Percentiles rank a stretch among this genome's conserved stretches.
phyloP scores from a whole-genome alignment of 2,329 filamentous ascomycete species.

The Aspergillus tubingensis region DNA sequence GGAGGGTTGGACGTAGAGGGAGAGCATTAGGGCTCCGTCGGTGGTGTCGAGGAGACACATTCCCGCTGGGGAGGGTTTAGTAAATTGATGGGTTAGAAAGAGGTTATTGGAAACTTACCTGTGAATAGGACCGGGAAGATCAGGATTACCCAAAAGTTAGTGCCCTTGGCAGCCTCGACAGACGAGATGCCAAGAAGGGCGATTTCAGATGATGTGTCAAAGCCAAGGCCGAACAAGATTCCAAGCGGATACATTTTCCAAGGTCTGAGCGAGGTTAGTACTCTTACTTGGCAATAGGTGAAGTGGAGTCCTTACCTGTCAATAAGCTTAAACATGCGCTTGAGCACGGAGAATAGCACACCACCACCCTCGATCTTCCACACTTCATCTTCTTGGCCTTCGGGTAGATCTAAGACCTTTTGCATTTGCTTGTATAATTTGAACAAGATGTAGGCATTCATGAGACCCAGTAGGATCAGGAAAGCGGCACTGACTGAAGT shows the following conservation, averaged over 20 bases:
- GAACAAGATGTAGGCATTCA: conserved; percentile 84
- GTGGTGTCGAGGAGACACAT: conserved; percentile 95
- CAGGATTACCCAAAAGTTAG: conserved; percentile 89
- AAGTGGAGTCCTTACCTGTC: conserved; percentile 44
- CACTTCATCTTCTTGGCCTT: conserved; percentile 51
- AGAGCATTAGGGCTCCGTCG: conserved; percentile 94
- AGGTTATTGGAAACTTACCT: conserved; percentile 49
- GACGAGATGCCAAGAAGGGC: conserved; percentile 87
- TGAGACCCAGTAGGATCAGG: conserved; percentile 75
- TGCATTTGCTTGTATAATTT: conserved; percentile 71
- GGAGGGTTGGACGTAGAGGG: conserved; percentile 70
- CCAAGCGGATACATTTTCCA: conserved; percentile 98
- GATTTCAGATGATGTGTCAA: conserved; percentile 94
- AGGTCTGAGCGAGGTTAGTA: conserved; percentile 30
- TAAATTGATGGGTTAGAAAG: not conserved
- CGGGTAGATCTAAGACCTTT: conserved; percentile 56
- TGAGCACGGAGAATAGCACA: conserved; percentile 70
- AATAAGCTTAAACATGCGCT: conserved; percentile 73
- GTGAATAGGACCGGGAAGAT: conserved; percentile 92
- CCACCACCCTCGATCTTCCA: conserved; percentile 77
- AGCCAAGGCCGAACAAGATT: conserved; percentile 85
- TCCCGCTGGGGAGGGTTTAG: conserved; percentile 58
- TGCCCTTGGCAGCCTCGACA: conserved; percentile 81
- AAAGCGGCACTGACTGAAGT: conserved; percentile 84
- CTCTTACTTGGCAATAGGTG: not conserved